Base-by-base conservation (phyloP, 208 protist genomes). In the Trypanosomatidae sp. region DNA sequence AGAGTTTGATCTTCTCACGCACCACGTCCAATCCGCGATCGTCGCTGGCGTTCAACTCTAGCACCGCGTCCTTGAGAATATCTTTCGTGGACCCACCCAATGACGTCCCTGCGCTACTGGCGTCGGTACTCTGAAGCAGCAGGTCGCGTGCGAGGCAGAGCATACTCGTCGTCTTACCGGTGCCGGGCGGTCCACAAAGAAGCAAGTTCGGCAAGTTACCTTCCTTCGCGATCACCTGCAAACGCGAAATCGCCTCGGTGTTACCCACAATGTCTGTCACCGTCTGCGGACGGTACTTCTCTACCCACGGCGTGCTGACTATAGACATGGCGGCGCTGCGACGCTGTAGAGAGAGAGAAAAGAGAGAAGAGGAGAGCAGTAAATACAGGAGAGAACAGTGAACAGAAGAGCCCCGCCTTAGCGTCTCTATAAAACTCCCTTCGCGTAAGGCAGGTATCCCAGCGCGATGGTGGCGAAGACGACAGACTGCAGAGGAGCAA, bases 11-110 rank as follows among this genome's bases (percentile, higher is more conserved):
- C 73, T 98, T 99, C 66, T 98, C 91, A 8, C 99, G 88, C 44
- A 99, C 98, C 22, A 99, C 96, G 28, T 99, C 90, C 55, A 99
- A 97, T 19, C 99, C 99, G 41, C 99, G 86, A 62, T 99, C 99
- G 83, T 99, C 99, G 41, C 98, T 99, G 15, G 99, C 99, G 85
- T 99, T 99, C 25, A 99, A 92, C 90, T 99, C 99, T 10, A 99
- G 84, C 60, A 99, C 98, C 7, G 98, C 91, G 25, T 95, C 85
- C 82, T 99, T 95, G 46, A 98, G 95, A 13, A 91, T 89, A 25
- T 90, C 69, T 17, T 76, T 75, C 50, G 30, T 47, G 22, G 47
- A 44, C 1, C 71, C 72, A 50, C 56, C 64, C 25, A 69, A 53
- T 17, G 59, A 25, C 10, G 50, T 44, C 41, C 62, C 58, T 44